Evolutionary conservation across 305 asterid genomes (phyloP).

Genomic region (Coffea humblotiana): DNA sequence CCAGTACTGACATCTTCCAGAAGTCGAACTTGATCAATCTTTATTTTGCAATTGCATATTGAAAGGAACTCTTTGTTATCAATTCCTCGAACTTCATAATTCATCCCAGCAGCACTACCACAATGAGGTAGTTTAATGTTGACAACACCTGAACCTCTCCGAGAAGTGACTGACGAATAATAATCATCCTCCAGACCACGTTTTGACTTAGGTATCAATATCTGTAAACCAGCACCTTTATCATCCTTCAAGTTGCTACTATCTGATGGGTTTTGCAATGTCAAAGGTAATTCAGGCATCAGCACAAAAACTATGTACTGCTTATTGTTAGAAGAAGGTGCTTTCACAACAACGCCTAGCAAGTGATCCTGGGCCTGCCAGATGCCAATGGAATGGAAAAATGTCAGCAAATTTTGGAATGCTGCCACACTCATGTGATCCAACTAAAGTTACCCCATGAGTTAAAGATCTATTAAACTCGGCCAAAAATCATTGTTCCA

Average conservation of each 20-base stretch:
- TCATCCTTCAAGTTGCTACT: constrained; percentile 36
- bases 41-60: constrained; percentile 70
- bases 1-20: constrained; percentile 86
- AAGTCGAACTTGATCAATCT: constrained; percentile 85
- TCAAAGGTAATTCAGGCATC: constrained; percentile 72
- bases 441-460: background rate
- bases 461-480: background rate
- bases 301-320: constrained; percentile 80
- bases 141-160: constrained; percentile 78
- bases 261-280: constrained; percentile 42
- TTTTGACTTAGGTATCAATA: constrained; percentile 83
- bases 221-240: constrained; percentile 57
- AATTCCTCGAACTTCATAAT: constrained; percentile 82
- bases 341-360: constrained; percentile 85
- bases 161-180: constrained; percentile 58
- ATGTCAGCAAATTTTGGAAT: constrained; percentile 2
- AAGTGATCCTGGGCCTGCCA: constrained; percentile 91
- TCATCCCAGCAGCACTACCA: constrained; percentile 78
- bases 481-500: background rate
- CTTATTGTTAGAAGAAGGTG: constrained; percentile 65
- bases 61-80: constrained; percentile 65
- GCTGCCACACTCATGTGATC: background rate
- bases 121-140: constrained; percentile 81
- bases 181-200: constrained; percentile 91
- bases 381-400: constrained; percentile 19